These are phyloP conservation scores for Hapsidospora chrysogenum DNA, from an alignment of 495 filamentous ascomycete species.

Conservation along the genomic window DNA sequence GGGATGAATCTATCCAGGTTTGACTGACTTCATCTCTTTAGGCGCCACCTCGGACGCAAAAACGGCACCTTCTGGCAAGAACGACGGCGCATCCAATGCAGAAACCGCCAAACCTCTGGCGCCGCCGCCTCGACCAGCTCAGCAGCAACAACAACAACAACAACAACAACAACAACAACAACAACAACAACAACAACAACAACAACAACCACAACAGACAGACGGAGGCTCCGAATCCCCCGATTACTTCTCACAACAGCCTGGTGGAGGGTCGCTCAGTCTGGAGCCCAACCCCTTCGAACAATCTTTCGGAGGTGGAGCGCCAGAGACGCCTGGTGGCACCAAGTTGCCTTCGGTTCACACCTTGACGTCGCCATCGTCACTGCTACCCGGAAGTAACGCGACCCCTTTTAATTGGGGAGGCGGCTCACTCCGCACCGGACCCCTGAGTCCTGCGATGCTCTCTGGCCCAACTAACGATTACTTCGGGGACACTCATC, in stretches of 20 bases:
- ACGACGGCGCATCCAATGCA: constrained; percentile 20
- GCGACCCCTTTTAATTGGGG: constrained; percentile 62
- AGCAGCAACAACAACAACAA: constrained; percentile 16
- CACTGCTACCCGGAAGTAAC: constrained; percentile 52
- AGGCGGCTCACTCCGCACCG: constrained; percentile 69
- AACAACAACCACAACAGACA: no score
- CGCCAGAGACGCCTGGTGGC: constrained; percentile 72
- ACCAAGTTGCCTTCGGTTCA: constrained; percentile 84
- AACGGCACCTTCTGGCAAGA: constrained; percentile 16
- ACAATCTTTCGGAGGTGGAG: constrained; percentile 58
- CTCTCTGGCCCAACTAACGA: constrained; percentile 67
- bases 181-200: constrained; percentile 19
- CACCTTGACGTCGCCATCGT: constrained; percentile 78
- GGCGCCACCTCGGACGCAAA: constrained; percentile 18
- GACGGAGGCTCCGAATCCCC: constrained; percentile 42
- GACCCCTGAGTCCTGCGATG: constrained; percentile 95
- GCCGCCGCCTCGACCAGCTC: constrained; percentile 61
- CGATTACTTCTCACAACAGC: constrained; percentile 59
- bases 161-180: constrained; percentile 39
- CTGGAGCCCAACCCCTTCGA: constrained; percentile 95
- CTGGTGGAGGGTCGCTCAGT: constrained; percentile 37
- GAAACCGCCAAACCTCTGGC: constrained; percentile 44
- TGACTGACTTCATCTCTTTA: constrained; percentile 4
- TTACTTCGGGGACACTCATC: constrained; percentile 61
- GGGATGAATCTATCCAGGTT: no score